Percentiles rank a stretch among this genome's conserved stretches.
Evolutionary conservation across 2,329 filamentous ascomycete genomes (phyloP).

Genomic region (Aspergillus puulaauensis): DNA sequence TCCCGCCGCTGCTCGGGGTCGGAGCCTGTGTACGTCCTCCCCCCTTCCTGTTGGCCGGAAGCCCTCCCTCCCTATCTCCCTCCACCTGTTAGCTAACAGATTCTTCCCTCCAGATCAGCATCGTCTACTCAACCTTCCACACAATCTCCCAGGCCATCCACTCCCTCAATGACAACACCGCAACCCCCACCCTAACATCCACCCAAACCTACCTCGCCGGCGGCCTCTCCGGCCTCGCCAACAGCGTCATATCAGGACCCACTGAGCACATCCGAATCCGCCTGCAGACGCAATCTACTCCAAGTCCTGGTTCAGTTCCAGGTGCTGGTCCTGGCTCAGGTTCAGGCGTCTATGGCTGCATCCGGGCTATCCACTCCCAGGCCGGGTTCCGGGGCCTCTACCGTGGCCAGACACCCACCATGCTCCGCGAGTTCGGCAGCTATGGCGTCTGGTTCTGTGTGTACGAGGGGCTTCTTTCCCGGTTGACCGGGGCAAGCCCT

Average conservation of each 20-base stretch:
- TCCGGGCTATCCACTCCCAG: constrained; percentile 69
- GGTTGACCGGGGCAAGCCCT: constrained; percentile 47
- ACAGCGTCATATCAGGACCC: constrained; percentile 78
- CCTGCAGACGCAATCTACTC: constrained; percentile 79
- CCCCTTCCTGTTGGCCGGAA: neutral
- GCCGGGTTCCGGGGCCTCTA: constrained; percentile 73
- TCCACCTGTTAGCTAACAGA: too few relatives aligned
- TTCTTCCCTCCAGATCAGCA: constrained; percentile 54
- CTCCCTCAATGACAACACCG: constrained; percentile 56
- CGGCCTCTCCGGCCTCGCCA: constrained; percentile 85
- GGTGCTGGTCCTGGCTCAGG: too few relatives aligned
- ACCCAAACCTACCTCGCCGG: constrained; percentile 81
- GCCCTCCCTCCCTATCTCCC: too few relatives aligned
- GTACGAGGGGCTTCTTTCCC: constrained; percentile 64
- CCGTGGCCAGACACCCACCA: constrained; percentile 79
- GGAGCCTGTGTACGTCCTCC: constrained; percentile 71
- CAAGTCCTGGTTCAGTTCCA: neutral
- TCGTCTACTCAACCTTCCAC: constrained; percentile 94
- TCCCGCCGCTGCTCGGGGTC: constrained; percentile 88
- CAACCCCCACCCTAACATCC: constrained; percentile 13
- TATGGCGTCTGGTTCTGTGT: constrained; percentile 92
- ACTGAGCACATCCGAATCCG: constrained; percentile 95
- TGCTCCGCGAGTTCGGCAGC: constrained; percentile 82
- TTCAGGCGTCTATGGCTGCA: constrained; percentile 76
- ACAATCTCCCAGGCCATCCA: constrained; percentile 80